Percentiles rank a stretch among this genome's conserved stretches.
Evolutionary conservation across 148 eudicot genomes (phyloP).

Genomic region (Camellia sinensis): DNA sequence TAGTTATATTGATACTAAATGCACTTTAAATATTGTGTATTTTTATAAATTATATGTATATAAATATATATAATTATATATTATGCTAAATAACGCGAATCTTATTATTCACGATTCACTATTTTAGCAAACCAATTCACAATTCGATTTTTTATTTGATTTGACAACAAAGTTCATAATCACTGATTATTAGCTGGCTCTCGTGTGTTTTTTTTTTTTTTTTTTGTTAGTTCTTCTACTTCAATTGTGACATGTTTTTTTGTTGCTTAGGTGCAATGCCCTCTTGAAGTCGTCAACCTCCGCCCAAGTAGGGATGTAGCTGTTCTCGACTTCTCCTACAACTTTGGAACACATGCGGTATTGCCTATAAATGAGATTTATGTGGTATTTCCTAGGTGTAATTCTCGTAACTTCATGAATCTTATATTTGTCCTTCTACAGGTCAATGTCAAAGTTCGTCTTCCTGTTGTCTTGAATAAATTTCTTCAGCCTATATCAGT

Average conservation of each 20-base stretch:
- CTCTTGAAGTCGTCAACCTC: conserved; percentile 84
- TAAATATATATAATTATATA: too few species aligned
- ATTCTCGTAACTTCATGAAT: background rate
- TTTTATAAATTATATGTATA: too few species aligned
- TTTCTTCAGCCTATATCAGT: conserved; percentile 82
- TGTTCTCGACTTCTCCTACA: conserved; percentile 94
- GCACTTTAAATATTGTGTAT: too few species aligned
- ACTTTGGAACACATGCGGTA: conserved; percentile 66
- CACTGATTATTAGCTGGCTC: conserved; percentile 2
- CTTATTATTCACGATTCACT: too few species aligned
- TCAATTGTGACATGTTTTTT: background rate
- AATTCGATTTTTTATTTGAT: too few species aligned
- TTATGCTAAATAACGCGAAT: too few species aligned
- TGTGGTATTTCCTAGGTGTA: background rate
- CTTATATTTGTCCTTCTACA: conserved; percentile 24
- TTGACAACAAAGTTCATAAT: background rate
- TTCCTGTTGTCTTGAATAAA: conserved; percentile 89
- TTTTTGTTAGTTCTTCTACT: background rate
- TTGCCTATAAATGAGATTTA: conserved; percentile 6
- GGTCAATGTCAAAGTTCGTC: conserved; percentile 90
- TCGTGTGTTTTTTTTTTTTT: background rate
- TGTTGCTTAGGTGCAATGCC: conserved; percentile 80
- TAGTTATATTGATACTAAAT: too few species aligned
- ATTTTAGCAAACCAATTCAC: too few species aligned
- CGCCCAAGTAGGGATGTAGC: conserved; percentile 90